Evolutionary conservation across 2,329 filamentous ascomycete species (phyloP), one percentile per base, ranked within the genome.

Genomic region (Dryadomyces quercus-mongolicae): DNA sequence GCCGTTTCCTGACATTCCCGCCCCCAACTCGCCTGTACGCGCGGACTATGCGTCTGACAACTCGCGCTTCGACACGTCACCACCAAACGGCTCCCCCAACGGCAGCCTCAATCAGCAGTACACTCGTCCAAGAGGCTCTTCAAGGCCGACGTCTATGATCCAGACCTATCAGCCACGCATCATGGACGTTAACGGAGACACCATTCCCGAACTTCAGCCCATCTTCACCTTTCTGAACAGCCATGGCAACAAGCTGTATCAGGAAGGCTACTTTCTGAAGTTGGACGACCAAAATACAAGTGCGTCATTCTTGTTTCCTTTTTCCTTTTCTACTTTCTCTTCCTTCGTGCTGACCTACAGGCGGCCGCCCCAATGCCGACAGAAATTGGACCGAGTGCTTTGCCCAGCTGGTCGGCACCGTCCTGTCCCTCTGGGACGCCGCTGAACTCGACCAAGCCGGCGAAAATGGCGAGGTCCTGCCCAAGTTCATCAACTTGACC

Each of bases 251-350:
- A 97, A 97, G 71, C 74, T 97, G 54, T 98, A 97, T 67, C 91
- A 96, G 62, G 93, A 98, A 71, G 93, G 93, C 42, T 98, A 97
- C 66, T 97, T 98, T 61, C 72, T 98, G 62, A 98, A 97, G 71
- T 74, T 98, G 50, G 92, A 96, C 68, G 93, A 98, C 68, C 83
- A 95, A 62, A 94, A 97, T 65, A 85, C 83, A 54, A 84, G 91
- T 95, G 79, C 62, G 88, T 80, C 47, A 38, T 16, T 53, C 5
- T 49, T 13, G 15, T 42, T 20, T 44, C 40, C n/a, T 53, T 7
- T 48, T 51, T 44, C 43, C 12, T 38, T 25, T 15, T 49, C 22
- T 25, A 16, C 25, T 45, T 47, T 44, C 47, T 48, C 38, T 45
- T 49, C 9, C 42, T 53, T 15, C 49, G 2, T 18, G 3, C 64